Conservation (phyloP, 164 flowering plant genomes). For the Buxus sempervirens region DNA sequence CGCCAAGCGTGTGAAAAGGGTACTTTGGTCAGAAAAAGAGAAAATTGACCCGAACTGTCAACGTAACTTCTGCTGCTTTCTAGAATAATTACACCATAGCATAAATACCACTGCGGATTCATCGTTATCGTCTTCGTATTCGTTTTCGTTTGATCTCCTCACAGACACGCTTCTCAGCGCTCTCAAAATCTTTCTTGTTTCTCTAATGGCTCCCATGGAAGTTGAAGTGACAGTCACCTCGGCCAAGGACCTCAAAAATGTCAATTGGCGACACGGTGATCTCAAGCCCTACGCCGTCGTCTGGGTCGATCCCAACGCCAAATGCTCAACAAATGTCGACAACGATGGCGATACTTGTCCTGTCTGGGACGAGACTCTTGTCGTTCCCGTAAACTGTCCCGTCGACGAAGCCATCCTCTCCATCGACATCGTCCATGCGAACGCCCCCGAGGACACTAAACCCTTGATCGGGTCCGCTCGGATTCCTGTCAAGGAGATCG, state of each 20-base stretch:
- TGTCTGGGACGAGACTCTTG: conserved; percentile 54
- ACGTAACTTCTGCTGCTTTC: too few species aligned
- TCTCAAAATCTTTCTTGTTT: neutral
- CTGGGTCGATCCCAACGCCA: conserved; percentile 61
- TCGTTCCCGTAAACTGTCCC: conserved; percentile 42
- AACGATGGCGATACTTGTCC: conserved; percentile 55
- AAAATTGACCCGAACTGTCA: too few species aligned
- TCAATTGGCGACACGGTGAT: conserved; percentile 81
- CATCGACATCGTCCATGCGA: conserved; percentile 61
- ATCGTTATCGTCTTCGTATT: too few species aligned
- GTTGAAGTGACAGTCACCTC: conserved; percentile 51
- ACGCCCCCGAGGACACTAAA: conserved; percentile 41
- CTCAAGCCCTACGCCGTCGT: conserved; percentile 71
- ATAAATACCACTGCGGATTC: too few species aligned
- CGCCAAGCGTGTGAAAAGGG: too few species aligned
- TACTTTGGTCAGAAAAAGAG: too few species aligned
- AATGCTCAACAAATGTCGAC: conserved; percentile 57
- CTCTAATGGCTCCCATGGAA: conserved; percentile 41
- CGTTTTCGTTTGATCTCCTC: too few species aligned
- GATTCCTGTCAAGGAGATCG: conserved; percentile 41
- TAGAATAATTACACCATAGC: too few species aligned
- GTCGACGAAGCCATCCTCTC: conserved; percentile 42
- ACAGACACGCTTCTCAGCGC: too few species aligned
- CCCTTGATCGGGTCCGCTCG: conserved; percentile 61
- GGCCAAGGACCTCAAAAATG: conserved; percentile 76